These are phyloP conservation scores for Kodamaea alishanica DNA, from an alignment of 1,139 yeast genomes.

Conservation along the genomic window DNA sequence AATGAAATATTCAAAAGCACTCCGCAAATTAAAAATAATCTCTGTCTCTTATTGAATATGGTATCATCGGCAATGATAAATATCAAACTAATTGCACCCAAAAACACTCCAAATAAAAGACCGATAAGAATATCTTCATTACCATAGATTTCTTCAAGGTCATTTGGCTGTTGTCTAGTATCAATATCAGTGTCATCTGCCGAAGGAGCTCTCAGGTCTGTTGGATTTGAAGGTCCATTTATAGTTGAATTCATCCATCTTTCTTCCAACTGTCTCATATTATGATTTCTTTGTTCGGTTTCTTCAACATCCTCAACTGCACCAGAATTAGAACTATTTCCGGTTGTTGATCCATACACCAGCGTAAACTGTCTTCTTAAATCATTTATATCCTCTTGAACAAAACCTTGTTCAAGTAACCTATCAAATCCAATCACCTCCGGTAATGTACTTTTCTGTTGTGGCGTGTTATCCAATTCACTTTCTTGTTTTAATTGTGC, in stretches of 20 bases:
- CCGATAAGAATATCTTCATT: constrained; percentile 65
- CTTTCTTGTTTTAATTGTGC: constrained; percentile 65
- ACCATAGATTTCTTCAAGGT: constrained; percentile 34
- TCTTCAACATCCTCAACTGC: constrained; percentile 42
- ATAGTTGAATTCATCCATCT: constrained; percentile 87
- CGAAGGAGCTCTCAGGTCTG: constrained; percentile 6
- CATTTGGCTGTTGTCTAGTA: constrained; percentile 24
- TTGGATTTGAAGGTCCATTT: constrained; percentile 17
- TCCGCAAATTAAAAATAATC: constrained; percentile 63
- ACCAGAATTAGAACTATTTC: constrained; percentile 6
- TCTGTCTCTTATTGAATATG: constrained; percentile 54
- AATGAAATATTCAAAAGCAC: constrained; percentile 54
- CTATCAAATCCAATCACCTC: constrained; percentile 86
- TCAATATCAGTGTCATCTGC: constrained; percentile 8
- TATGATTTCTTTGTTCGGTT: constrained; percentile 34
- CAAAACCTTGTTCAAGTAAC: constrained; percentile 76
- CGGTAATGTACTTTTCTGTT: constrained; percentile 54
- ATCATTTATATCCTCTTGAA: constrained; percentile 68
- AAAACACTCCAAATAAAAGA: constrained; percentile 55
- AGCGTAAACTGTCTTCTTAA: constrained; percentile 70
- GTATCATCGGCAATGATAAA: constrained; percentile 54
- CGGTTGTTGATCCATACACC: constrained; percentile 38
- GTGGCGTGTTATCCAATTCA: constrained; percentile 50
- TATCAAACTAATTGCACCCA: constrained; percentile 60
- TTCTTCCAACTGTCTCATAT: constrained; percentile 69